phyloP scores from a whole-genome alignment of 768 basidiomycete genomes.

The Calocera cornea region DNA sequence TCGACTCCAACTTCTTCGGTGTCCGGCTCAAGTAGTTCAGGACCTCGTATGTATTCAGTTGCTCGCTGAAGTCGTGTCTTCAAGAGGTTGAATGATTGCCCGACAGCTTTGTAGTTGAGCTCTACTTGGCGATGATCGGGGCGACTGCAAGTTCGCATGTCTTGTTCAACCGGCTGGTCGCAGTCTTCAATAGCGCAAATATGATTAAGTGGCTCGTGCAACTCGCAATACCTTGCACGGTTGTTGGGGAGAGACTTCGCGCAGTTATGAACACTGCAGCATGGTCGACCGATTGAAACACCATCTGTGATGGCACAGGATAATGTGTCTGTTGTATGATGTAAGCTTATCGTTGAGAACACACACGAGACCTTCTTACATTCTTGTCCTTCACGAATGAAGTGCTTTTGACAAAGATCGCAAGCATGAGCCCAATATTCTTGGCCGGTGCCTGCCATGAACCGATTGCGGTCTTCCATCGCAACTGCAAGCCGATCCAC shows the following conservation, averaged over 20 bases:
- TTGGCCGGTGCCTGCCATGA: slow-evolving; percentile 3
- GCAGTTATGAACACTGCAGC: slow-evolving; percentile 24
- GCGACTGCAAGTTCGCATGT: slow-evolving; percentile 15
- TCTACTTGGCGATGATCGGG: slow-evolving; percentile 15
- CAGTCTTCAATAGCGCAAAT: slow-evolving; percentile 14
- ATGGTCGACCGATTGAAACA: slow-evolving; percentile 24
- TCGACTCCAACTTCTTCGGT: neutral
- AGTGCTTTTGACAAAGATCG: neutral
- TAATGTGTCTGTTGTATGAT: neutral
- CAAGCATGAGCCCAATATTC: slow-evolving; percentile 7
- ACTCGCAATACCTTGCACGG: slow-evolving; percentile 13
- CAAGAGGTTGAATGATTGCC: slow-evolving; percentile 8
- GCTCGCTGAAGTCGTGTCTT: neutral
- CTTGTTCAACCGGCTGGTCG: neutral
- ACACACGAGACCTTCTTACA: neutral
- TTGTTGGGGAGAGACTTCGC: slow-evolving; percentile 12
- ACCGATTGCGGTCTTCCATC: neutral
- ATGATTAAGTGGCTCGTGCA: slow-evolving; percentile 7
- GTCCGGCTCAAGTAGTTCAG: slow-evolving; percentile 22
- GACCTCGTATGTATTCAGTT: neutral
- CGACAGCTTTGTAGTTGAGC: slow-evolving; percentile 9
- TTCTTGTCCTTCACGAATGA: neutral
- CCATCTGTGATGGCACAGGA: slow-evolving; percentile 22
- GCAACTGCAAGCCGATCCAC: neutral
- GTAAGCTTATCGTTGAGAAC: no score